These are phyloP conservation scores for Boechera divaricarpa DNA, from an alignment of 345 rosid species.

Conservation along the genomic window DNA sequence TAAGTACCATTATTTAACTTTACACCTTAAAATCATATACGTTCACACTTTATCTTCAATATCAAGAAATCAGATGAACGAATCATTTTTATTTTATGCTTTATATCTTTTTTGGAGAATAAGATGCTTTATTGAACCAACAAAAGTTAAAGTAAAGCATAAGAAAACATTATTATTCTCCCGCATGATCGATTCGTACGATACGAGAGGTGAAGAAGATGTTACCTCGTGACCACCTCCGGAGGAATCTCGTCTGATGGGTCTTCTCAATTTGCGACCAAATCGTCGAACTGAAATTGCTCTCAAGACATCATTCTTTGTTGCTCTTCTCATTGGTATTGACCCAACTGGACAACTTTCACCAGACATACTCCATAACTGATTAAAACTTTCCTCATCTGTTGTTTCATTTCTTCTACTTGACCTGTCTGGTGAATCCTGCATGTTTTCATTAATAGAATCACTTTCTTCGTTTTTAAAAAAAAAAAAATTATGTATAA, in stretches of 20 bases:
- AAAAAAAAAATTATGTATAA: not conserved
- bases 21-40: not conserved
- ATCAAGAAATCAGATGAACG: constrained; percentile 25
- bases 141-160: constrained; percentile 41
- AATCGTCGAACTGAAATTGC: constrained; percentile 67
- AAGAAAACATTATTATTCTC: constrained; percentile 28
- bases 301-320: constrained; percentile 70
- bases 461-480: not conserved
- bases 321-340: constrained; percentile 85
- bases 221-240: constrained; percentile 94
- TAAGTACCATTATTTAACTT: not conserved
- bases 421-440: constrained; percentile 79
- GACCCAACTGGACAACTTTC: constrained; percentile 88
- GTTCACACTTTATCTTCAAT: constrained; percentile 28
- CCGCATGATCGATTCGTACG: constrained; percentile 35
- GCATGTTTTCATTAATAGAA: constrained; percentile 26
- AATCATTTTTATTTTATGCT: constrained; percentile 13
- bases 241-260: constrained; percentile 91
- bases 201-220: constrained; percentile 23
- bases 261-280: constrained; percentile 71
- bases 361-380: constrained; percentile 79
- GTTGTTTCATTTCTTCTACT: constrained; percentile 51
- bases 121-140: constrained; percentile 37
- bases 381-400: constrained; percentile 56
- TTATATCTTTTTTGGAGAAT: constrained; percentile 33